These are phyloP conservation scores for Postia placenta DNA, from an alignment of 768 basidiomycete species.

Conservation along the genomic window DNA sequence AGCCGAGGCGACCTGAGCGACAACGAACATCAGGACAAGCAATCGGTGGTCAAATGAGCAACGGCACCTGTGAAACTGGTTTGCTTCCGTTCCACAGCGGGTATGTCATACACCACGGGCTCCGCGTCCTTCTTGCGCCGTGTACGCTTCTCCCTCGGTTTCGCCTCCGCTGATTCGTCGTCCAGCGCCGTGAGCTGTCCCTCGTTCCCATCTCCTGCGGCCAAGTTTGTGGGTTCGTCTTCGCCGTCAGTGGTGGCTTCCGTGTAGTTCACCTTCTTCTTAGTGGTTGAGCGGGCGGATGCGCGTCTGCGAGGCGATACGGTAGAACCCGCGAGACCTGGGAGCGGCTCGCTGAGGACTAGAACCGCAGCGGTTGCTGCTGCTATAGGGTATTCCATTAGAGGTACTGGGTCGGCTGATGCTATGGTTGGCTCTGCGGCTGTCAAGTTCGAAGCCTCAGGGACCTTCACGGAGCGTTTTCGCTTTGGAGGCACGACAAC, in stretches of 20 bases:
- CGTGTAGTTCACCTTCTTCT: not conserved
- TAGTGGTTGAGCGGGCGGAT: not conserved
- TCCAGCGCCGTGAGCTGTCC: slow-evolving; percentile 20
- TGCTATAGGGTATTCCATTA: not conserved
- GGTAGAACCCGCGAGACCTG: not conserved
- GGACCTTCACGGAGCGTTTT: no score
- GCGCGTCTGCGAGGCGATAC: not conserved
- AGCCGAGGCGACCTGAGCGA: slow-evolving; percentile 38
- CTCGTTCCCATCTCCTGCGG: slow-evolving; percentile 1
- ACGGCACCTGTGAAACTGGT: slow-evolving; percentile 72
- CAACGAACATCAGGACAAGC: no score
- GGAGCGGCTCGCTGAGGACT: not conserved
- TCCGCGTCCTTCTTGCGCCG: slow-evolving; percentile 31
- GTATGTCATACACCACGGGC: slow-evolving; percentile 57
- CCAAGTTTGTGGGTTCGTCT: not conserved
- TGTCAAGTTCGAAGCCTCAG: no score
- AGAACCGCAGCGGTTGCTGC: not conserved
- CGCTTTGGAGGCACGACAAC: no score
- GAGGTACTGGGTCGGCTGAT: not conserved
- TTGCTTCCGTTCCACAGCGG: slow-evolving; percentile 57
- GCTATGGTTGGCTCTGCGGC: no score
- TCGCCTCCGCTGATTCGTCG: not conserved
- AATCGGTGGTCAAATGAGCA: no score
- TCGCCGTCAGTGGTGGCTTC: not conserved
- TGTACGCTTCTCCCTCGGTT: slow-evolving; percentile 27